A percentile compares a stretch with the other conserved stretches of the same genome.
Evolutionary conservation across 164 flowering plant species (phyloP).

Genomic region (Paratinospora sagittata): DNA sequence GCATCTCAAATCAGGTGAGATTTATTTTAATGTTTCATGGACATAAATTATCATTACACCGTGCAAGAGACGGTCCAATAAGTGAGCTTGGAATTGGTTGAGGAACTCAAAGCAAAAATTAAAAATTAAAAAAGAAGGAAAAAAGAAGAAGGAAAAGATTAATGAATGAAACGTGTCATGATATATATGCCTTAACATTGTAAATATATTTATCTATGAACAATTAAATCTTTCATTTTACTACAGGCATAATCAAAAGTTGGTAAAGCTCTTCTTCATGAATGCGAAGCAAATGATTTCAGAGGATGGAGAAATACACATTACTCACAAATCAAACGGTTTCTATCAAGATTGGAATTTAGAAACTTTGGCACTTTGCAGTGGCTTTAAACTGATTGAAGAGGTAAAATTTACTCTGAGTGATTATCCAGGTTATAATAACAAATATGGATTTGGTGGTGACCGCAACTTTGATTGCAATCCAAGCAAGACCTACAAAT

Average conservation of each 20-base stretch:
- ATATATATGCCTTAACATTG: too few species aligned
- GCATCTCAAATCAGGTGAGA: not conserved
- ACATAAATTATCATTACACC: too few species aligned
- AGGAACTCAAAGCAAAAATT: too few species aligned
- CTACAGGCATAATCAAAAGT: not conserved
- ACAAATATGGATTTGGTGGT: slow-evolving; percentile 19
- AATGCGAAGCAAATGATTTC: slow-evolving; percentile 7
- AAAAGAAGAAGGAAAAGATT: too few species aligned
- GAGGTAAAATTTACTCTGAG: slow-evolving; percentile 4
- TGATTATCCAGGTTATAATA: slow-evolving; percentile 20
- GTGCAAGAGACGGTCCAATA: too few species aligned
- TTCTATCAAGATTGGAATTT: slow-evolving; percentile 3
- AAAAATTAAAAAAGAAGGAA: too few species aligned
- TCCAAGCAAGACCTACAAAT: slow-evolving; percentile 24
- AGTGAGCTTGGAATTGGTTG: too few species aligned
- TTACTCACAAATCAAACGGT: slow-evolving; percentile 7
- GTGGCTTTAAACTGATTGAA: slow-evolving; percentile 3
- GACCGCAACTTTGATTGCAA: slow-evolving; percentile 16
- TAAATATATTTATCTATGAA: too few species aligned
- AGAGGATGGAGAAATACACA: slow-evolving; percentile 12
- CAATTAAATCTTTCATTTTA: too few species aligned
- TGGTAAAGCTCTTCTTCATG: not conserved
- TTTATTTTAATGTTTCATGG: not conserved
- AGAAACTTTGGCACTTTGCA: not conserved
- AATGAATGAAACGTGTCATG: too few species aligned